Evolutionary conservation across 2,329 filamentous ascomycete species (phyloP), one percentile per base, ranked within the genome.

Genomic region (Colletotrichum musicola): DNA sequence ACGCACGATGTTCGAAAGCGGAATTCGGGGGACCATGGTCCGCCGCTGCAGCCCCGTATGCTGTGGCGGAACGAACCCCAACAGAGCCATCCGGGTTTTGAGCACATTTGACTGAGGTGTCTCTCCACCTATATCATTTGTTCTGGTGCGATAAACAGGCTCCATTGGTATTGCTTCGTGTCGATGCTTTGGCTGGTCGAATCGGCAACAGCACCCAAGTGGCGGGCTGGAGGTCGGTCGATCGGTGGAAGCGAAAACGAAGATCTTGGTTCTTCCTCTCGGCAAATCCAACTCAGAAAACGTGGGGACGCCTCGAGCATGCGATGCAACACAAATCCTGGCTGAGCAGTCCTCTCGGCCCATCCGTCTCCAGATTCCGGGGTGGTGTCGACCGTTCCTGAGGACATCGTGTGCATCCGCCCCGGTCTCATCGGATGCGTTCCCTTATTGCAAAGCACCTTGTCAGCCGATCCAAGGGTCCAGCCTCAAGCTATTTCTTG

Each of bases 1-100:
- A 47, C 22, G 50, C 35, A 44, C 35, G 38, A 40, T 61, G 55
- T 46, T 64, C 66, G 35, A 69, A 69, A 50, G 62, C 50, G 66
- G 66, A 22, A 44, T 51, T 64, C 66, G 66, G 66, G 54, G 62
- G 35, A 38, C 50, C 10, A 66, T 25, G 55, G n/a, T 69, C 66
- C 66, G 66, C 56, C 62, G 50, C 57, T 51, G n/a, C 62, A 65
- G 62, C 56, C 66, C 62, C 54, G 56, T 51, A 46, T 13, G 49
- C 38, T 10, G 44, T 66, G 44, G 55, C 56, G 66, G 55, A 66
- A 6, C n/a, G 7, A 35, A 40, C 35, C 35, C 62, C 44, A 44
- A 44, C 42, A 56, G 49, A 44, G 35, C 10, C 30, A 38, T n/a
- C 35, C 42, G 18, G 9, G 3, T 27, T 44, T 59, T 6, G 4